Evolutionary conservation across 345 rosid species (phyloP).

Genomic region (Citrus reticulata): DNA sequence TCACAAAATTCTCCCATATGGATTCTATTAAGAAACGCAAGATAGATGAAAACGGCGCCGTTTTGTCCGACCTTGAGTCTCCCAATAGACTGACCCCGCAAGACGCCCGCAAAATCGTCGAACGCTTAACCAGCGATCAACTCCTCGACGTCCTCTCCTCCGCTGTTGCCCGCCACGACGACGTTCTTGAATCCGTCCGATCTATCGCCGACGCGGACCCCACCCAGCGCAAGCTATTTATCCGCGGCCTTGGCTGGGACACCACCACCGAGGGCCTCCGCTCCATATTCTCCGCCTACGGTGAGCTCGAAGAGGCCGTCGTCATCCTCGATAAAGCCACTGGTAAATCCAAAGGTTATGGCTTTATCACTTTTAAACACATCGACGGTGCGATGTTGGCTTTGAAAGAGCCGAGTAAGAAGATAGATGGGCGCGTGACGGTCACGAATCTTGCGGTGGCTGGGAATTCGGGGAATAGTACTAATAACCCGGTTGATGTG

Average conservation of each 20-base stretch:
- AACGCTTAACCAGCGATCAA: slow-evolving; percentile 56
- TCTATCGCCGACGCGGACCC: slow-evolving; percentile 61
- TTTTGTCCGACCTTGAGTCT: slow-evolving; percentile 15
- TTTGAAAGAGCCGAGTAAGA: slow-evolving; percentile 75
- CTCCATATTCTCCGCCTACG: slow-evolving; percentile 53
- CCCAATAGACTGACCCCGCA: slow-evolving; percentile 34
- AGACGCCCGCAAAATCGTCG: slow-evolving; percentile 62
- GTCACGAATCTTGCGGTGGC: slow-evolving; percentile 77
- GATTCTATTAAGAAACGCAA: slow-evolving; percentile 62
- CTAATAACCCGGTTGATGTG: slow-evolving; percentile 40
- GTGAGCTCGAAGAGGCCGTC: slow-evolving; percentile 78
- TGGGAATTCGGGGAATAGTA: slow-evolving; percentile 50
- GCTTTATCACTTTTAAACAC: slow-evolving; percentile 66
- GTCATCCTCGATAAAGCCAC: slow-evolving; percentile 69
- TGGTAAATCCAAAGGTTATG: slow-evolving; percentile 79
- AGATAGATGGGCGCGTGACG: slow-evolving; percentile 76
- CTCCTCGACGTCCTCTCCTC: slow-evolving; percentile 58
- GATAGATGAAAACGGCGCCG: slow-evolving; percentile 54
- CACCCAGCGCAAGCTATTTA: slow-evolving; percentile 74
- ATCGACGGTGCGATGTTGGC: slow-evolving; percentile 72
- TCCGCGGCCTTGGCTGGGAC: slow-evolving; percentile 88
- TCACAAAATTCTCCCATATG: slow-evolving; percentile 11
- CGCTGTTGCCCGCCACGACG: slow-evolving; percentile 48
- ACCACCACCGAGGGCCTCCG: slow-evolving; percentile 72
- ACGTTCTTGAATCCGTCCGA: slow-evolving; percentile 49